These are phyloP conservation scores for Hypomyces rosellus DNA, from an alignment of 2,329 filamentous ascomycete genomes.

Conservation along the genomic window DNA sequence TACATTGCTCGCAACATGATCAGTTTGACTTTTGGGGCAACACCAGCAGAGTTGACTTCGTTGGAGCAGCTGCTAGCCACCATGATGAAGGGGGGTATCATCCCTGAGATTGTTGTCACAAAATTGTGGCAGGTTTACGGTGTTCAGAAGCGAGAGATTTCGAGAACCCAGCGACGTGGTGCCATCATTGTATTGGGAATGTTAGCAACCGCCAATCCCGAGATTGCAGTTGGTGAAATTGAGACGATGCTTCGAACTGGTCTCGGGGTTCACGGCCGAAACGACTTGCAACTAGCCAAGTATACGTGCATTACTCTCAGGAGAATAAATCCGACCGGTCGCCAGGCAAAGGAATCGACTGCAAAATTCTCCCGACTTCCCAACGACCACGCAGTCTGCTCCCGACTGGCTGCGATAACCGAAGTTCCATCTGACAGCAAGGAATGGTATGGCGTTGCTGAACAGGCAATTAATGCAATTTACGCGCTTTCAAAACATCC, in stretches of 20 bases:
- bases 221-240: conserved; percentile 91
- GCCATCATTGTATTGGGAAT: conserved; percentile 96
- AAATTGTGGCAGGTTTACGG: conserved; percentile 99
- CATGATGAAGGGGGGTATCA: conserved; percentile 92
- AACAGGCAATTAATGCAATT: conserved; percentile 93
- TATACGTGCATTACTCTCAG: conserved; percentile 92
- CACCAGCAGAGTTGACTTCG: conserved; percentile 89
- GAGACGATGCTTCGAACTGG: conserved; percentile 90
- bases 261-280: conserved; percentile 70
- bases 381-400: conserved; percentile 86
- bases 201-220: conserved; percentile 85
- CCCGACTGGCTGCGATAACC: conserved; percentile 73
- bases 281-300: conserved; percentile 83
- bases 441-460: conserved; percentile 93
- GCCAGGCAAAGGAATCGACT: conserved; percentile 67
- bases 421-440: conserved; percentile 84
- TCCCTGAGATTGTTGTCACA: conserved; percentile 77
- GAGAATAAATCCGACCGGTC: conserved; percentile 79
- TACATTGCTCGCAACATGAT: conserved; percentile 99
- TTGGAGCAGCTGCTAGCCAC: conserved; percentile 90
- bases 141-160: conserved; percentile 88
- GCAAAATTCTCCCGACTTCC: conserved; percentile 69
- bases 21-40: conserved; percentile 91
- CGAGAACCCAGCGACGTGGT: conserved; percentile 80
- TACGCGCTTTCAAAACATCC: conserved; percentile 92